Percentiles rank a stretch among this genome's conserved stretches.
Evolutionary conservation across 768 basidiomycete genomes (phyloP).

Genomic region (Termitomyces eurrhizus): DNA sequence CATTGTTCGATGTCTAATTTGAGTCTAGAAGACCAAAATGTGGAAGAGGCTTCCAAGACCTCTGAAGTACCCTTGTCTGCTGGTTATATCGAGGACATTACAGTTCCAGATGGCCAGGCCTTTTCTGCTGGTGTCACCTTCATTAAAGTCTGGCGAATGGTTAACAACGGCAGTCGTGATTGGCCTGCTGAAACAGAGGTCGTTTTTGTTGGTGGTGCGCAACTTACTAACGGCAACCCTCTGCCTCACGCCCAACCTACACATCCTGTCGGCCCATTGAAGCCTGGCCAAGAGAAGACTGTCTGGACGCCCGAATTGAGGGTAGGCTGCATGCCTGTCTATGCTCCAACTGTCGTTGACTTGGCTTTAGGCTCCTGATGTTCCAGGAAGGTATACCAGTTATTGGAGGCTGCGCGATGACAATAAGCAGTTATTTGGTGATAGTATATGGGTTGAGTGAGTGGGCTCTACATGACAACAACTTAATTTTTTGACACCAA

Average conservation of each 20-base stretch:
- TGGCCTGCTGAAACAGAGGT: conserved; percentile 73
- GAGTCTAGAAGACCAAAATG: conserved; percentile 1
- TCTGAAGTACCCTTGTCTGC: conserved; percentile 36
- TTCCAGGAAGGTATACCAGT: conserved; percentile 66
- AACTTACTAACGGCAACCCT: conserved; percentile 36
- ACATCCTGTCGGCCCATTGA: conserved; percentile 46
- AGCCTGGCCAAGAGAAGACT: conserved; percentile 55
- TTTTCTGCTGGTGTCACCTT: conserved; percentile 86
- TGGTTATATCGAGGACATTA: conserved; percentile 60
- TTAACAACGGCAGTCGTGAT: conserved; percentile 55
- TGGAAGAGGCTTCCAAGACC: not conserved
- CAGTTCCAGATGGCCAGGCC: conserved; percentile 68
- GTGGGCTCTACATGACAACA: conserved; percentile 21
- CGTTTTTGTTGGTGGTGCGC: conserved; percentile 67
- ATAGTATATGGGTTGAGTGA: conserved; percentile 79
- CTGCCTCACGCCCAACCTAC: conserved; percentile 1
- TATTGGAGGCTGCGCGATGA: conserved; percentile 73
- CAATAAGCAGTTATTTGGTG: conserved; percentile 58
- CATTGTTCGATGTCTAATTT: conserved; percentile 11
- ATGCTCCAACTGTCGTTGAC: not conserved
- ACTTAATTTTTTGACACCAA: conserved; percentile 2
- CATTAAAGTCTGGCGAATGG: conserved; percentile 77
- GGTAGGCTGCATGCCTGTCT: conserved; percentile 28
- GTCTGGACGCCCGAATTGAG: conserved; percentile 75
- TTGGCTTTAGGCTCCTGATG: conserved; percentile 59